Evolutionary conservation across 768 basidiomycete species (phyloP).

Genomic region (Boletus reticuloceps): DNA sequence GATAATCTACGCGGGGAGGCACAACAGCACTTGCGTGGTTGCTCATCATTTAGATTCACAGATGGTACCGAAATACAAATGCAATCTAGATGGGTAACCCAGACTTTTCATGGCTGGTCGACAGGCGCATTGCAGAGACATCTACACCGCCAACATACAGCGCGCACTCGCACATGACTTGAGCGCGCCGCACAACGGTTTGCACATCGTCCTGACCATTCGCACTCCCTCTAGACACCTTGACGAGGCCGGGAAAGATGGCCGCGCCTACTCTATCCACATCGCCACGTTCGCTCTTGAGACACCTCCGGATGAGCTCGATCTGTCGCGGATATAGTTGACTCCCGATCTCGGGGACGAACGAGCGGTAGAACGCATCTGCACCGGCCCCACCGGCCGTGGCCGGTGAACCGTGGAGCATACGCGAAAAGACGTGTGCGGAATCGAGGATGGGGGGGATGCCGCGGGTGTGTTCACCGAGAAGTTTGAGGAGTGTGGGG

Average conservation of each 20-base stretch:
- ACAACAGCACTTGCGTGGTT: constrained; percentile 53
- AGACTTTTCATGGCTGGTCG: neutral
- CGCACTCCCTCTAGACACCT: constrained; percentile 52
- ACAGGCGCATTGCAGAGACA: neutral
- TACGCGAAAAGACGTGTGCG: constrained; percentile 78
- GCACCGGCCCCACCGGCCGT: constrained; percentile 37
- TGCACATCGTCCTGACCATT: constrained; percentile 48
- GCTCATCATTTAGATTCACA: constrained; percentile 56
- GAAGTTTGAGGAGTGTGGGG: constrained; percentile 56
- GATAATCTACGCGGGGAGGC: no score
- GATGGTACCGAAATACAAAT: constrained; percentile 14
- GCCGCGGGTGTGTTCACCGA: constrained; percentile 42
- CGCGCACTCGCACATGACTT: constrained; percentile 86
- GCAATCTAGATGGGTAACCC: constrained; percentile 17
- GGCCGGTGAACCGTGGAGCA: constrained; percentile 72
- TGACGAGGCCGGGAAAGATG: constrained; percentile 86
- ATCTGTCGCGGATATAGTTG: constrained; percentile 74
- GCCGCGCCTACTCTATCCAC: constrained; percentile 77
- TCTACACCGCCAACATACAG: constrained; percentile 30
- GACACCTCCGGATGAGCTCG: constrained; percentile 80
- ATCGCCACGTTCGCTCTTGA: constrained; percentile 72
- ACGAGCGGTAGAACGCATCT: constrained; percentile 83
- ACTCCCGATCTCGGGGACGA: constrained; percentile 80
- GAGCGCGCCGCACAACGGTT: constrained; percentile 78
- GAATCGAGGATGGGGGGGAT: constrained; percentile 63